Conservation (phyloP, 495 filamentous ascomycete genomes). For the Niebla homalea region DNA sequence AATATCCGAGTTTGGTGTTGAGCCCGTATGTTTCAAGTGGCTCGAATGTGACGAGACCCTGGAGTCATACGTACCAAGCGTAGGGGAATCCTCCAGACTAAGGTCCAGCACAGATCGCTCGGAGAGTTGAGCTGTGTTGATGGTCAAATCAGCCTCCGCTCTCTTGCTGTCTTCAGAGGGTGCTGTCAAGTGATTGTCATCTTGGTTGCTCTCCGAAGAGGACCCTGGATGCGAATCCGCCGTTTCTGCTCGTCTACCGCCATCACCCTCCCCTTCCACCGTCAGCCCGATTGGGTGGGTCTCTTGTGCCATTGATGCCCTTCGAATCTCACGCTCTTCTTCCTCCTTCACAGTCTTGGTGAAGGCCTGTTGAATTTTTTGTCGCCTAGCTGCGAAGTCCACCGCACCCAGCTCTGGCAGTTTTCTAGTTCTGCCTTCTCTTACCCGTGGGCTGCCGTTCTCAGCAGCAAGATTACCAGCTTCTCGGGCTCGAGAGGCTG, state of each 20-base stretch:
- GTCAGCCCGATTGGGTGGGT: conserved; percentile 27
- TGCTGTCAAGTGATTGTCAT: conserved; percentile 3
- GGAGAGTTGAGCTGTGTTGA: conserved; percentile 15
- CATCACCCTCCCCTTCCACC: conserved; percentile 22
- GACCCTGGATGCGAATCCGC: not conserved
- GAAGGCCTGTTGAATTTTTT: conserved; percentile 67
- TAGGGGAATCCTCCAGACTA: conserved; percentile 47
- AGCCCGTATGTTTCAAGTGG: conserved; percentile 23
- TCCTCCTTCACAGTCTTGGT: conserved; percentile 61
- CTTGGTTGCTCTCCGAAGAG: conserved; percentile 5
- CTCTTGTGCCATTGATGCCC: conserved; percentile 25
- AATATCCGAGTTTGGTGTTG: conserved; percentile 35
- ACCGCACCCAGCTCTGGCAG: conserved; percentile 51
- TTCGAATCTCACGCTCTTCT: conserved; percentile 37
- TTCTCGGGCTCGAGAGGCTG: conserved; percentile 49
- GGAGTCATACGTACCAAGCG: conserved; percentile 48
- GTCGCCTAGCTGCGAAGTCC: conserved; percentile 65
- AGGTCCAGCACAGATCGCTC: conserved; percentile 15
- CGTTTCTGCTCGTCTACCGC: conserved; percentile 1
- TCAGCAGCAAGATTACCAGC: conserved; percentile 36
- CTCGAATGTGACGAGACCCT: conserved; percentile 31
- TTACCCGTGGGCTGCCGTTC: conserved; percentile 21
- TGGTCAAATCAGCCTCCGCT: conserved; percentile 13
- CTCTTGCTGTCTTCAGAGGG: not conserved
- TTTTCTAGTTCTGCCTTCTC: conserved; percentile 28